phyloP scores from a whole-genome alignment of 73 alveolate genomes.

The Paramecium sonneborni region DNA sequence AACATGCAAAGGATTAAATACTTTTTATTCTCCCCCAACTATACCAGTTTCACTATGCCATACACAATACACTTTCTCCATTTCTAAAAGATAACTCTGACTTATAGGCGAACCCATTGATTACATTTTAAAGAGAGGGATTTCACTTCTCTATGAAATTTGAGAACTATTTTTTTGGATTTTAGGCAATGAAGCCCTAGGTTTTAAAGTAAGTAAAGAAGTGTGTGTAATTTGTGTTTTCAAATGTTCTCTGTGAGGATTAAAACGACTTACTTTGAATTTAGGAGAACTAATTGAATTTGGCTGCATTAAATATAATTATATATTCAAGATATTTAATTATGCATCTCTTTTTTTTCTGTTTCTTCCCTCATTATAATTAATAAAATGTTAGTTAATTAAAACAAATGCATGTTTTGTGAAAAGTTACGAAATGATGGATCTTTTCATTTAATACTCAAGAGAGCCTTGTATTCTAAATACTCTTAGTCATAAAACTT shows the following conservation, averaged over 20 bases:
- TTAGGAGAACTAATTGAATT: slow-evolving; percentile 3
- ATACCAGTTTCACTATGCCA: slow-evolving; percentile 32
- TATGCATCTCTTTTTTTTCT: not conserved
- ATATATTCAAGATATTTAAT: not conserved
- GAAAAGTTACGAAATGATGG: not conserved
- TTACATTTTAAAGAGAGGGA: not conserved
- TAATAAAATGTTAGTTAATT: not conserved
- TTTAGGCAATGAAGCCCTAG: not conserved
- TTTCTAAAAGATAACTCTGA: not conserved
- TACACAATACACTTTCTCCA: slow-evolving; percentile 23
- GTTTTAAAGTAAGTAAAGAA: not conserved
- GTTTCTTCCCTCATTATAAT: not conserved
- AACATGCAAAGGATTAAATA: not conserved
- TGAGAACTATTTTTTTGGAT: not conserved
- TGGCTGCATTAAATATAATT: not conserved
- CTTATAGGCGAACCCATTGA: not conserved
- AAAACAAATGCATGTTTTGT: not conserved
- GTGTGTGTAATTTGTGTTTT: slow-evolving; percentile 2
- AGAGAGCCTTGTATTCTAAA: slow-evolving; percentile 33
- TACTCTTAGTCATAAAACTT: slow-evolving; percentile 19
- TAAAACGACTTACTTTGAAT: slow-evolving; percentile 17
- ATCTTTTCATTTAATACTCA: not conserved
- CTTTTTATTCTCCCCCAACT: slow-evolving; percentile 18
- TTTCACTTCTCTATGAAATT: slow-evolving; percentile 2
- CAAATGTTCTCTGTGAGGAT: slow-evolving; percentile 19